These are phyloP conservation scores for Torulaspora franciscae DNA, from an alignment of 805 yeast genomes.

Conservation along the genomic window DNA sequence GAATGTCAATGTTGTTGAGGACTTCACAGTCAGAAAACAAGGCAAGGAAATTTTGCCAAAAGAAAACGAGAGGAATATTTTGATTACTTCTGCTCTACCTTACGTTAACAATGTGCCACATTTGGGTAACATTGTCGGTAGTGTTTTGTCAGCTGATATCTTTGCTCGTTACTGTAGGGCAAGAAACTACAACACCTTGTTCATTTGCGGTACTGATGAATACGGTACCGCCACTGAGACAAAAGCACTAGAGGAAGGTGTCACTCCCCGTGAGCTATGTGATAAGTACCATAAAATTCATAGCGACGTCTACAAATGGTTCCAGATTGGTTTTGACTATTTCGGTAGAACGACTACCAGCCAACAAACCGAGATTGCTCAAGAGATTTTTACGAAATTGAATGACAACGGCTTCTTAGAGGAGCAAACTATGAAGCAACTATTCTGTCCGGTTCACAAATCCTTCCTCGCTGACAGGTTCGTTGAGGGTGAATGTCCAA, in stretches of 20 bases:
- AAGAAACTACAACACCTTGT: slow-evolving; percentile 82
- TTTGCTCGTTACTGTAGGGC: slow-evolving; percentile 85
- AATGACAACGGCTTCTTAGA: slow-evolving; percentile 74
- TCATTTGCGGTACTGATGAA: slow-evolving; percentile 95
- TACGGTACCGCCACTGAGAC: slow-evolving; percentile 99
- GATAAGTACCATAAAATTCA: slow-evolving; percentile 86
- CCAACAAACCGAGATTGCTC: slow-evolving; percentile 90
- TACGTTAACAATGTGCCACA: slow-evolving; percentile 98
- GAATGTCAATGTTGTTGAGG: slow-evolving; percentile 27
- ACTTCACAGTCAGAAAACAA: slow-evolving; percentile 26
- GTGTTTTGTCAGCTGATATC: slow-evolving; percentile 91
- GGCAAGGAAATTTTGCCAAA: slow-evolving; percentile 55
- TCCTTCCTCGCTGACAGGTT: slow-evolving; percentile 93
- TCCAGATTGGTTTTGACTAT: slow-evolving; percentile 87
- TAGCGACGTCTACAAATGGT: slow-evolving; percentile 91
- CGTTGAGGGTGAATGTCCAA: slow-evolving; percentile 97
- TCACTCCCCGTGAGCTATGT: slow-evolving; percentile 84
- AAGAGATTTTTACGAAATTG: slow-evolving; percentile 78
- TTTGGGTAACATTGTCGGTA: slow-evolving; percentile 93
- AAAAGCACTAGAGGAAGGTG: slow-evolving; percentile 90
- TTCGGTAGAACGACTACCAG: slow-evolving; percentile 96
- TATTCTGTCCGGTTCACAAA: slow-evolving; percentile 85
- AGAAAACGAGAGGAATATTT: slow-evolving; percentile 66
- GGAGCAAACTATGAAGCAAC: slow-evolving; percentile 82
- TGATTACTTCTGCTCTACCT: slow-evolving; percentile 94